Conservation (phyloP, 257 asterid species). For the Scutellaria baicalensis region DNA sequence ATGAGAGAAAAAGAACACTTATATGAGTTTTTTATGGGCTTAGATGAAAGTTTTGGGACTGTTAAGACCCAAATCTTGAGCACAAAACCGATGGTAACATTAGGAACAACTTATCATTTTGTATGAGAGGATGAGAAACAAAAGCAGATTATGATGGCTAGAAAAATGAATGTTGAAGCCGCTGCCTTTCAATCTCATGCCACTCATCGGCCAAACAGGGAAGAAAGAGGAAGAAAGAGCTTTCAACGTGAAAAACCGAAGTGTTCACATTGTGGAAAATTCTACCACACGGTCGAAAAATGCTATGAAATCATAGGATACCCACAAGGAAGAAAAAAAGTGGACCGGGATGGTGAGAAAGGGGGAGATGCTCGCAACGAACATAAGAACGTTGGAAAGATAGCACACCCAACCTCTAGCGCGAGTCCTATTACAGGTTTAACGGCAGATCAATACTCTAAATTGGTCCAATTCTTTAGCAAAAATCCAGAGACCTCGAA, state of each 20-base stretch:
- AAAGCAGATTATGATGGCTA: not conserved
- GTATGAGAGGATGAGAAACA: not conserved
- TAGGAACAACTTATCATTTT: not conserved
- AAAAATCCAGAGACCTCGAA: not conserved
- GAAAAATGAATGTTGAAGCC: not conserved
- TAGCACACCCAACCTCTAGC: not conserved
- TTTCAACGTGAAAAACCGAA: not conserved
- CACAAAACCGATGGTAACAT: not conserved
- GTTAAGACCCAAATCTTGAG: not conserved
- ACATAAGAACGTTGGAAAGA: not conserved
- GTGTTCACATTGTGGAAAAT: not conserved
- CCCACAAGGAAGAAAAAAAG: not conserved
- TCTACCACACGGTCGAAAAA: not conserved
- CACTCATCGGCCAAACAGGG: not conserved
- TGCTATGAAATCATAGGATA: not conserved
- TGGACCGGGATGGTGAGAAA: not conserved
- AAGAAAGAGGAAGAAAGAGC: not conserved
- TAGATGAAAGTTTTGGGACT: not conserved
- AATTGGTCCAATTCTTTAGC: not conserved
- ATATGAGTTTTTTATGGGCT: not conserved
- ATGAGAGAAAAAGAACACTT: not conserved
- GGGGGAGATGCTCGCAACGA: not conserved
- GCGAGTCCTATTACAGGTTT: not conserved
- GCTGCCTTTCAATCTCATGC: not conserved
- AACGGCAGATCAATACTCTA: not conserved